Evolutionary conservation across 352 stramenopile genomes (phyloP), one percentile per base, ranked within the genome.

Genomic region (Nothophytophthora sp.): DNA sequence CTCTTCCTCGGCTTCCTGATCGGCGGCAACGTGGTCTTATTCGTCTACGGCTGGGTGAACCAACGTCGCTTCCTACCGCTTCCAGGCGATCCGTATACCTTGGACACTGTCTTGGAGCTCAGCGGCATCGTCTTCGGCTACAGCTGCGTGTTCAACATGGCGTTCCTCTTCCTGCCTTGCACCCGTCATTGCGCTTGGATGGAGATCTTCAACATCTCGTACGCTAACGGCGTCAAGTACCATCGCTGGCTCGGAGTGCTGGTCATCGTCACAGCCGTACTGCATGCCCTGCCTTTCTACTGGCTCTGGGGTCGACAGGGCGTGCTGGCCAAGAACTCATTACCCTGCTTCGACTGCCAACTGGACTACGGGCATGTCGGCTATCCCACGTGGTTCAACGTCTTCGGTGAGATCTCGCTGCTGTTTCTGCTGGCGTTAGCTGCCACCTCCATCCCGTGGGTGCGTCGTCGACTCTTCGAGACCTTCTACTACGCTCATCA

Each of bases 181-280:
- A 82, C 70, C 8, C 55, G 68, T 2, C 76, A 82, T 36, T 66
- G 72, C 39, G 68, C 66, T 4, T 85, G 73, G 73, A 81, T 82
- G 67, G 68, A 82, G 24, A 76, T 78, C 12, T 56, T 85, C 58
- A 77, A 75, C 35, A 73, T 82, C 23, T 81, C 71, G 35, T 82
- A 75, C 51, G 65, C 71, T 0, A 78, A 80, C 30, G 69, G 49
- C 0, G 57, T 85, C 34, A 78, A 78, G 41, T 85, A 86, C 45
- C 74, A 86, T 22, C 64, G 68, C 13, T 82, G 71, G 68, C 36
- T 86, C 3, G 71, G 62, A 4, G 56, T 79, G 12, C 32, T 61
- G 4, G 70, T 59, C 2, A 55, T 86, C 4, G 7, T 72, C 30
- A 65, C 62, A 18, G 61, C 62, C 0, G 29, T 86, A 15, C 11